A percentile compares a stretch with the other conserved stretches of the same genome.
These are phyloP conservation scores for Penicillium janthinellum DNA, from an alignment of 2,329 filamentous ascomycete genomes.

Conservation along the genomic window DNA sequence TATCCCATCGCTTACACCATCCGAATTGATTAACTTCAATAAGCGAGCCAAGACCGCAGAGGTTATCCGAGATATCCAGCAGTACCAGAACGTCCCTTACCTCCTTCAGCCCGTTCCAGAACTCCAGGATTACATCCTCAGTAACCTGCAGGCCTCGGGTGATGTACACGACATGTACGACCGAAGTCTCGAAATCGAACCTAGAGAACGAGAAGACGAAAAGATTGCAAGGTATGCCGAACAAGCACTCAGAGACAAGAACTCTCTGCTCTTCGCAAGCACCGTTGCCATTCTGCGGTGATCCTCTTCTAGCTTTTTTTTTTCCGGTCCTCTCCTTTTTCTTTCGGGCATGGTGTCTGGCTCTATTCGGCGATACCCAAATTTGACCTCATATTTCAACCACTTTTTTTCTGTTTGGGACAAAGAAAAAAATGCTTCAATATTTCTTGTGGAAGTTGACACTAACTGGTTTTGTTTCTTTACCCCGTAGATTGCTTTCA, in stretches of 20 bases:
- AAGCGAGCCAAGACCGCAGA: slow-evolving; percentile 98
- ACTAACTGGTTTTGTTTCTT: slow-evolving; percentile 36
- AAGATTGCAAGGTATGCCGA: slow-evolving; percentile 91
- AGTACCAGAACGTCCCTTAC: slow-evolving; percentile 98
- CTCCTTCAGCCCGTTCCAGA: slow-evolving; percentile 85
- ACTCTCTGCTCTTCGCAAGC: slow-evolving; percentile 37
- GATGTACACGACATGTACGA: slow-evolving; percentile 99
- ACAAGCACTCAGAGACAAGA: slow-evolving; percentile 36
- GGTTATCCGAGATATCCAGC: slow-evolving; percentile 97
- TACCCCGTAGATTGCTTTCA: slow-evolving; percentile 48
- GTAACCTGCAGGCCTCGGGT: slow-evolving; percentile 91
- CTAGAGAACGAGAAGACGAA: slow-evolving; percentile 94
- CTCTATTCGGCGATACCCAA: slow-evolving; percentile 35
- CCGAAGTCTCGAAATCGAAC: slow-evolving; percentile 89
- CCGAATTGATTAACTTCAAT: slow-evolving; percentile 96
- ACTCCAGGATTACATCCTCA: slow-evolving; percentile 93
- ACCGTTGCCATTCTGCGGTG: slow-evolving; percentile 37
- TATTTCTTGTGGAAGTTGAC: slow-evolving; percentile 27
- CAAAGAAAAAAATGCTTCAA: slow-evolving; percentile 10
- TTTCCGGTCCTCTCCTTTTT: background rate
- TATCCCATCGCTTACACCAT: slow-evolving; percentile 94
- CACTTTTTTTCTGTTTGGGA: slow-evolving; percentile 11
- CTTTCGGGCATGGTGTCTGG: slow-evolving; percentile 20
- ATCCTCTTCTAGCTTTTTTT: slow-evolving; percentile 22
- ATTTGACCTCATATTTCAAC: slow-evolving; percentile 26